A percentile compares a stretch with the other conserved stretches of the same genome.
These are phyloP conservation scores for Nematocida sp. DNA, from an alignment of 371 early-diverging fungal species.

Conservation along the genomic window DNA sequence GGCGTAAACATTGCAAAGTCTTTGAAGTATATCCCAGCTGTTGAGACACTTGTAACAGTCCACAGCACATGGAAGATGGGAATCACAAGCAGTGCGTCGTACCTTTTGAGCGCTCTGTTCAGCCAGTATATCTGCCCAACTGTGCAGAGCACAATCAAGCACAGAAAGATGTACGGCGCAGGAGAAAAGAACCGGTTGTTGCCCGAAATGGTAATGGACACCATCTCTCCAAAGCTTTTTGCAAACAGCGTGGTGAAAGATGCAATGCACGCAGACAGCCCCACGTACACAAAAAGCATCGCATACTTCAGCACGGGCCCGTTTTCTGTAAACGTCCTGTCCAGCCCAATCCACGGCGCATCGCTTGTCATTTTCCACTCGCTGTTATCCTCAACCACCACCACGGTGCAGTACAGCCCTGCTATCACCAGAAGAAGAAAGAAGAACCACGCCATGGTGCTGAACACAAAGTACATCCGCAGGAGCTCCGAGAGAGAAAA, in stretches of 20 bases:
- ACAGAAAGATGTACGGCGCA: slow-evolving; percentile 70
- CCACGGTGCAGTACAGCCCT: slow-evolving; percentile 66
- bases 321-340: slow-evolving; percentile 58
- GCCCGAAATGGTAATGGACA: slow-evolving; percentile 68
- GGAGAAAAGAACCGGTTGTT: slow-evolving; percentile 70
- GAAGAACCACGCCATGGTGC: slow-evolving; percentile 70
- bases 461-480: slow-evolving; percentile 68
- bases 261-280: slow-evolving; percentile 70
- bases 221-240: slow-evolving; percentile 72
- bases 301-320: slow-evolving; percentile 58
- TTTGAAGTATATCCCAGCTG: slow-evolving; percentile 75
- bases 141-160: slow-evolving; percentile 71
- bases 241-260: slow-evolving; percentile 74
- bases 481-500: slow-evolving; percentile 72
- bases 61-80: slow-evolving; percentile 76
- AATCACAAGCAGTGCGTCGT: slow-evolving; percentile 75
- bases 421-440: slow-evolving; percentile 67
- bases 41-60: slow-evolving; percentile 70
- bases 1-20: slow-evolving; percentile 71
- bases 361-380: slow-evolving; percentile 63
- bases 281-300: slow-evolving; percentile 64
- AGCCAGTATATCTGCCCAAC: slow-evolving; percentile 74
- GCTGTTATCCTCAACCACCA: slow-evolving; percentile 69
- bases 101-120: slow-evolving; percentile 72
- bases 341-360: slow-evolving; percentile 27